phyloP scores from a whole-genome alignment of 202 grass and related monocot genomes.

The Musa balbisiana region DNA sequence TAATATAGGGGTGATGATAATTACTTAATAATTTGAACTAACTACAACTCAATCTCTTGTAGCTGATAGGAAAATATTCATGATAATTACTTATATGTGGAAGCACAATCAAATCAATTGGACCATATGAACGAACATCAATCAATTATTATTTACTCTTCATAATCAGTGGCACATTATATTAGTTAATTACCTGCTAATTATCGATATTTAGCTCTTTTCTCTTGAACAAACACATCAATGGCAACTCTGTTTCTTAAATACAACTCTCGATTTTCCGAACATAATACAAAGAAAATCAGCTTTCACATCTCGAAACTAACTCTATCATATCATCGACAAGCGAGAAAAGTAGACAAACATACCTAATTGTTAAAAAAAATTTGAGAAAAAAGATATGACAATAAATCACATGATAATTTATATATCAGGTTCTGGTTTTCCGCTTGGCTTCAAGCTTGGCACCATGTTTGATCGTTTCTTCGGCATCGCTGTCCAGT shows the following conservation, averaged over 20 bases:
- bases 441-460: slow-evolving; percentile 28
- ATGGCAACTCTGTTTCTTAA: neutral
- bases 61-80: too few species aligned
- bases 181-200: too few species aligned
- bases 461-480: slow-evolving; percentile 32
- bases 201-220: too few species aligned
- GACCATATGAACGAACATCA: too few species aligned
- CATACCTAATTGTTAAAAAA: neutral
- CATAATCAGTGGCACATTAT: too few species aligned
- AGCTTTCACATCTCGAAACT: neutral
- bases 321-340: too few species aligned
- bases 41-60: too few species aligned
- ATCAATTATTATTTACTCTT: too few species aligned
- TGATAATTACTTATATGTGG: too few species aligned
- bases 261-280: neutral
- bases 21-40: too few species aligned
- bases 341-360: neutral
- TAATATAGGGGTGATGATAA: too few species aligned
- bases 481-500: slow-evolving; percentile 37
- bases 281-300: neutral
- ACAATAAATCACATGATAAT: slow-evolving; percentile 10
- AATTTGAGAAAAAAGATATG: neutral
- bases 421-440: slow-evolving; percentile 25
- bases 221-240: neutral
- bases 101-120: too few species aligned